phyloP scores from a whole-genome alignment of 2,329 filamentous ascomycete species.

The Penicillium hordei region DNA sequence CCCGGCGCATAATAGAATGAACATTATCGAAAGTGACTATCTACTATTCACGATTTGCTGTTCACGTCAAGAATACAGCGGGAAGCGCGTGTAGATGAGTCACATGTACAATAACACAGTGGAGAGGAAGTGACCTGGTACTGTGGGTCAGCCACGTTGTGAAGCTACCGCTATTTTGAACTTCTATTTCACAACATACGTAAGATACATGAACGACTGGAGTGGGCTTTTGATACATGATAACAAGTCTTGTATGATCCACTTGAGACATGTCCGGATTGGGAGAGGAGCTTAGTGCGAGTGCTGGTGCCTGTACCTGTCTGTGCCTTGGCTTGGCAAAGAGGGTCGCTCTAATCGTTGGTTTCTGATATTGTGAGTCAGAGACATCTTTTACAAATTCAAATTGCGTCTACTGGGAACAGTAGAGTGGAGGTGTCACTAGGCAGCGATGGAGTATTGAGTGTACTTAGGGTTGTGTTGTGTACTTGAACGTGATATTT shows the following conservation, averaged over 20 bases:
- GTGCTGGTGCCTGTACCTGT: neutral
- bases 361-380: neutral
- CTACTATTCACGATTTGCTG: neutral
- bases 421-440: neutral
- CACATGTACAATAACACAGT: neutral
- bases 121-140: neutral
- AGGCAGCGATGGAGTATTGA: neutral
- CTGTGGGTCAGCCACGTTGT: conserved; percentile 8
- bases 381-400: neutral
- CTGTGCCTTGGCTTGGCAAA: neutral
- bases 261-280: neutral
- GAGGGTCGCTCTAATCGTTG: neutral
- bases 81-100: neutral
- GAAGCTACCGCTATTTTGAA: conserved; percentile 8
- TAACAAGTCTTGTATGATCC: neutral
- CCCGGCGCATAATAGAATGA: conserved; percentile 3
- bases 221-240: neutral
- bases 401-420: neutral
- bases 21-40: neutral
- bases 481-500: neutral
- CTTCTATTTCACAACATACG: neutral
- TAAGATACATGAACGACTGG: neutral
- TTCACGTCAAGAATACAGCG: neutral
- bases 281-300: neutral
- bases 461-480: neutral